Evolutionary conservation across 2,329 filamentous ascomycete genomes (phyloP).

Genomic region (Onygenales sp.): DNA sequence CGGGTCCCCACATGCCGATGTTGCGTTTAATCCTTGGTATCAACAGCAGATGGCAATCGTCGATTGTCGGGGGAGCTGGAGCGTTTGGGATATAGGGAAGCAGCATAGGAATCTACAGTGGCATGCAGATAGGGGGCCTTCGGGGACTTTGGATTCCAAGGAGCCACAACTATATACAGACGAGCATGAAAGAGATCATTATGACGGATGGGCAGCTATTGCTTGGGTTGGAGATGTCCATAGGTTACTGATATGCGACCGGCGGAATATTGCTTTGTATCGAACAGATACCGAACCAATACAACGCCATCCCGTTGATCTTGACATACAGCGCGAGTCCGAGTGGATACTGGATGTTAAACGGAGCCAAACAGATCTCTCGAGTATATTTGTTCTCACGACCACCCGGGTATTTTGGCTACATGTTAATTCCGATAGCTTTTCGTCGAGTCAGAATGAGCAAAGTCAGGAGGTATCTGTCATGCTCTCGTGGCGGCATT

Average conservation of each 20-base stretch:
- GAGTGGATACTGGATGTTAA: conserved; percentile 49
- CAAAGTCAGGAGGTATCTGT: conserved; percentile 24
- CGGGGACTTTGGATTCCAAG: conserved; percentile 21
- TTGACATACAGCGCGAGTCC: conserved; percentile 25
- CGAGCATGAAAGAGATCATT: conserved; percentile 12
- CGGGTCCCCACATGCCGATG: conserved; percentile 41
- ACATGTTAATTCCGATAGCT: conserved; percentile 24
- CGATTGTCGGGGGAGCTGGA: conserved; percentile 46
- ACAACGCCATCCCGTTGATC: conserved; percentile 23
- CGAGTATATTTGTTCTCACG: conserved; percentile 45
- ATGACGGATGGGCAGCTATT: conserved; percentile 37
- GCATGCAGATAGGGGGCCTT: conserved; percentile 18
- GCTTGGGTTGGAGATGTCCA: conserved; percentile 31
- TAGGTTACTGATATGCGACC: conserved; percentile 43
- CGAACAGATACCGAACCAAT: conserved; percentile 17
- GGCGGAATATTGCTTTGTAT: conserved; percentile 33
- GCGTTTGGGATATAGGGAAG: conserved; percentile 36
- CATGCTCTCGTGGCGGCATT: conserved; percentile 45
- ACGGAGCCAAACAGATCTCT: conserved; percentile 30
- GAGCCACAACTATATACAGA: conserved; percentile 9
- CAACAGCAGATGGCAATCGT: conserved; percentile 47
- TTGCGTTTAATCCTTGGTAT: conserved; percentile 52
- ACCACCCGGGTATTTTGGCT: conserved; percentile 41
- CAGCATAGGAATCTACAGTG: conserved; percentile 19
- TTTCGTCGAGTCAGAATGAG: conserved; percentile 13